Base-by-base conservation (phyloP, 768 basidiomycete genomes). In the Coprinopsis strossmayeri region DNA sequence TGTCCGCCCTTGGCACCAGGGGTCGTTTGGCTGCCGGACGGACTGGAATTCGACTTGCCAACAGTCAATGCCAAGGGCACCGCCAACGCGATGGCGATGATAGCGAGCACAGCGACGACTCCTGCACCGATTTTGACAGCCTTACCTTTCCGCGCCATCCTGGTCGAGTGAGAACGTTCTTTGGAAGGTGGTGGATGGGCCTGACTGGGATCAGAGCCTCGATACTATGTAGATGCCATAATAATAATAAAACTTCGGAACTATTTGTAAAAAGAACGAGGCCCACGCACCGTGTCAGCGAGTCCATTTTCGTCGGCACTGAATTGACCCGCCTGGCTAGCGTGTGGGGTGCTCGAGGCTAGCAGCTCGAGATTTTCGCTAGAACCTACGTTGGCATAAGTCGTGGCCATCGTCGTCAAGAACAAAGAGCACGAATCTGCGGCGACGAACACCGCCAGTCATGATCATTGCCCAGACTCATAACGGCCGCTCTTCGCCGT, bases 81-180 rank as follows among this genome's bases (percentile, higher is more conserved):
- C 0, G 71, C 77, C 2, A 81, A 56, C 11, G 71, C 77, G 5
- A 81, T 56, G 15, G 73, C 61, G 40, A 77, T 65, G 25, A 76
- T 57, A 21, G 76, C 56, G 45, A 79, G 59, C 15, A 69, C 69
- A 23, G 67, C 54, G 32, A 69, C 60, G 23, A 69, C 44, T 9
- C 71, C 50, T 30, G 61, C 55, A 39, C 59, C 52, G 10, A 68
- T 39, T 26, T 55, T 59, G 34, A 65, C 48, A 13, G 64, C 21
- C 39, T 55, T 53, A 30, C 57, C 57, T 52, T 53, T 61, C 46
- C 32, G 55, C 30, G 18, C 34, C 21, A 24, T 44, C 18, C n/a
- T 26, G 5, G 49, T 24, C 2, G 34, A 25, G 5, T 18, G 11
- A 38, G 35, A 18, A 17, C 12, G 35, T 25, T 26, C 21, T 39